A percentile compares a stretch with the other conserved stretches of the same genome.
Evolutionary conservation across 2,329 filamentous ascomycete genomes (phyloP).

Genomic region (Zasmidium angulare): DNA sequence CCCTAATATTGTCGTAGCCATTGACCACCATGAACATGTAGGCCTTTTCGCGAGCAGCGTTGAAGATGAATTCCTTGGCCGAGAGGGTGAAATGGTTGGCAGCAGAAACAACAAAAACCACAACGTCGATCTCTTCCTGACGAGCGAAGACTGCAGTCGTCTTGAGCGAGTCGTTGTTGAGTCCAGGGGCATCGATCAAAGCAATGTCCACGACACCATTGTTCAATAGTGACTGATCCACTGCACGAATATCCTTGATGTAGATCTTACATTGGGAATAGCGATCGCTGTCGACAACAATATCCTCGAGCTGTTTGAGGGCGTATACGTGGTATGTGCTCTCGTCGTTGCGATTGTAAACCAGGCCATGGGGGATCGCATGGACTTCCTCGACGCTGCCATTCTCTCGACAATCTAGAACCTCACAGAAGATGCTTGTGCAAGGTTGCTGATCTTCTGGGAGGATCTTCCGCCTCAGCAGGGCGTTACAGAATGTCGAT

Average conservation of each 20-base stretch:
- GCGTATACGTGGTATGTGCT: constrained; percentile 87
- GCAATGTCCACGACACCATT: constrained; percentile 98
- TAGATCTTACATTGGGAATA: constrained; percentile 98
- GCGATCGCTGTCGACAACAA: constrained; percentile 82
- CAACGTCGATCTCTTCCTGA: constrained; percentile 97
- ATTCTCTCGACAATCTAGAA: constrained; percentile 89
- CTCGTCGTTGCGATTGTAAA: constrained; percentile 87
- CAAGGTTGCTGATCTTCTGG: constrained; percentile 98
- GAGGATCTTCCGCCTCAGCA: constrained; percentile 85
- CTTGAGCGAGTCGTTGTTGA: constrained; percentile 95
- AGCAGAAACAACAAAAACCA: constrained; percentile 96
- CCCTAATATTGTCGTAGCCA: constrained; percentile 88
- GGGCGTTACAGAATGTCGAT: constrained; percentile 98
- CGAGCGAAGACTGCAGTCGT: constrained; percentile 96
- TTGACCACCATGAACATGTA: constrained; percentile 99
- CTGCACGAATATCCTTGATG: constrained; percentile 81
- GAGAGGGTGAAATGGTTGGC: constrained; percentile 98
- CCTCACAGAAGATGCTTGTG: constrained; percentile 97
- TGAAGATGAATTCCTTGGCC: constrained; percentile 96
- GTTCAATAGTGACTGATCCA: constrained; percentile 91
- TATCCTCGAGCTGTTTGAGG: constrained; percentile 76
- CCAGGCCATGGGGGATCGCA: constrained; percentile 77
- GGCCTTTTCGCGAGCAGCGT: constrained; percentile 92
- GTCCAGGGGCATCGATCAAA: constrained; percentile 89
- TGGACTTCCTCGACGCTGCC: constrained; percentile 91